These are phyloP conservation scores for Solanum corneliomulleri DNA, from an alignment of 257 asterid genomes.

Conservation along the genomic window DNA sequence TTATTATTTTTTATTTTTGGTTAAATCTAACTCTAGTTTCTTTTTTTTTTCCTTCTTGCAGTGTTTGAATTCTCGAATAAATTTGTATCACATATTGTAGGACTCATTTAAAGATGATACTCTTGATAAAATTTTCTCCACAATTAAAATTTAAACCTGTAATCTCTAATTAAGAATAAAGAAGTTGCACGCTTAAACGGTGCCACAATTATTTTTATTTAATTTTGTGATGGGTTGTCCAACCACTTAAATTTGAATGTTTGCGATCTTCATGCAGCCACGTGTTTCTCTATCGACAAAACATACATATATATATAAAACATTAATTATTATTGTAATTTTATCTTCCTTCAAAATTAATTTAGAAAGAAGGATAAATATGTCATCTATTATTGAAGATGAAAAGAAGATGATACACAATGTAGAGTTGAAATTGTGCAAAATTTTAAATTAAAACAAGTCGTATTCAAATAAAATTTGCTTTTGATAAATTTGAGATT, in stretches of 20 bases:
- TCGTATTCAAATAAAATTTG: too few species aligned
- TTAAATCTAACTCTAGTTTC: not conserved
- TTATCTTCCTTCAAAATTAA: too few species aligned
- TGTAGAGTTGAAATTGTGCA: too few species aligned
- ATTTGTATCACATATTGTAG: accelerated
- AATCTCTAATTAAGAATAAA: too few species aligned
- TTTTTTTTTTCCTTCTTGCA: not conserved
- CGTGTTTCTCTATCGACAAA: not conserved
- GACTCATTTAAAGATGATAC: too few species aligned
- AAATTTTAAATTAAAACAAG: too few species aligned
- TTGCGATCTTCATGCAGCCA: not conserved
- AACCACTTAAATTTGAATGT: not conserved
- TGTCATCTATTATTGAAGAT: too few species aligned
- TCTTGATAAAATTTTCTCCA: accelerated
- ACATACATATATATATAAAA: too few species aligned
- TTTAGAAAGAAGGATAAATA: too few species aligned
- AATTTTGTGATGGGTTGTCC: not conserved
- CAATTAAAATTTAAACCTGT: accelerated
- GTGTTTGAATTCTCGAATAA: accelerated
- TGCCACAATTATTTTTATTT: not conserved
- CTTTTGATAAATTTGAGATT: not conserved
- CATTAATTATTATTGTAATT: too few species aligned
- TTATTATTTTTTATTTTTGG: too few species aligned
- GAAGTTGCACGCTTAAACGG: accelerated
- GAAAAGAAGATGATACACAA: too few species aligned